Conservation (phyloP, 768 basidiomycete species). For the Amyloporia xantha region DNA sequence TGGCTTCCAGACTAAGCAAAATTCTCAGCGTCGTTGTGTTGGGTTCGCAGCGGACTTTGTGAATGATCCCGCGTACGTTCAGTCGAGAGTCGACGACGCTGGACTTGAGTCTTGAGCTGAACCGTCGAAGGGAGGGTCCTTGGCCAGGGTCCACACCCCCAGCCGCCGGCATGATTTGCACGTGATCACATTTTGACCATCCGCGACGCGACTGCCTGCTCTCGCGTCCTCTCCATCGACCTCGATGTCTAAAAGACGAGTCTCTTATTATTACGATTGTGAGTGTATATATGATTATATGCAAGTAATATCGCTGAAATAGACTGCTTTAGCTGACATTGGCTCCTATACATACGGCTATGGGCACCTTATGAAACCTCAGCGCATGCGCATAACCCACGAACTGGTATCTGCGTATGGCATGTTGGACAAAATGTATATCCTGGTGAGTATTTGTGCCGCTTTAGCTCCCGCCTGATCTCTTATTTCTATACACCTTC, state of each 20-base stretch:
- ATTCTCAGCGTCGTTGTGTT: no score
- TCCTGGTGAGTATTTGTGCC: conserved; percentile 52
- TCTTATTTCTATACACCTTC: not conserved
- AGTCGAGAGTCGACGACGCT: no score
- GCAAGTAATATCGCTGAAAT: no score
- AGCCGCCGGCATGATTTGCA: no score
- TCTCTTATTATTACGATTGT: conserved; percentile 81
- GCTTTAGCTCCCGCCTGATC: not conserved
- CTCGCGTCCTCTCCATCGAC: not conserved
- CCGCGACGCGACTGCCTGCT: no score
- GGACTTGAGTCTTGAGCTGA: no score
- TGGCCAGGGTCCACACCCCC: no score
- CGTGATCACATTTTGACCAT: not conserved
- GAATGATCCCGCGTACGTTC: no score
- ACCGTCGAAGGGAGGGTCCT: no score
- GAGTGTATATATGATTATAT: no score
- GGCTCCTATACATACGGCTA: conserved; percentile 77
- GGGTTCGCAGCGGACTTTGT: no score
- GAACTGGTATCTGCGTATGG: conserved; percentile 87
- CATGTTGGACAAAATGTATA: conserved; percentile 91
- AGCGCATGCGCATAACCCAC: conserved; percentile 90
- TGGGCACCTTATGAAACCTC: conserved; percentile 94
- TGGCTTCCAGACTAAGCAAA: no score
- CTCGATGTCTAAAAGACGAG: conserved; percentile 62
- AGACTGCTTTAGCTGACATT: conserved; percentile 61